A percentile compares a stretch with the other conserved stretches of the same genome.
Evolutionary conservation across 352 stramenopile genomes (phyloP).

Genomic region (Bremia lactucae): DNA sequence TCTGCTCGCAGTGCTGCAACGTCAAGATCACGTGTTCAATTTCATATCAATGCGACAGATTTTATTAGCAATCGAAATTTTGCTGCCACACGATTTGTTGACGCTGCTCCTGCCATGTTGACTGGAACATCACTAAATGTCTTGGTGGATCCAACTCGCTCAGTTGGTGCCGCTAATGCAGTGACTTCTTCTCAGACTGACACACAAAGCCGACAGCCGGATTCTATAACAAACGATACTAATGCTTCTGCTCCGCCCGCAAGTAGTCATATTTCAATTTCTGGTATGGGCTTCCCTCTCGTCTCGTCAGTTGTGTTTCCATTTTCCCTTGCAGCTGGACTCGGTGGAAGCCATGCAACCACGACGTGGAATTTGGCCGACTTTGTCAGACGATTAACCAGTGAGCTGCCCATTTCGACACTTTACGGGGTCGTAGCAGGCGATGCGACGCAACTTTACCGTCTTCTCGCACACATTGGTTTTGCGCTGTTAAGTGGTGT

Average conservation of each 20-base stretch:
- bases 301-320: conserved; percentile 45
- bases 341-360: conserved; percentile 25
- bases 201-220: not conserved
- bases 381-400: conserved; percentile 34
- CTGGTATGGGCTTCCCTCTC: conserved; percentile 26
- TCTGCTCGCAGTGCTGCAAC: conserved; percentile 1
- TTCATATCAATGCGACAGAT: conserved; percentile 14
- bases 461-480: conserved; percentile 44
- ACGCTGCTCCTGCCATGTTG: not conserved
- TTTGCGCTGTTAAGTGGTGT: conserved; percentile 48
- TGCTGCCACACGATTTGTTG: not conserved
- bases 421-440: conserved; percentile 45
- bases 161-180: not conserved
- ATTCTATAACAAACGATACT: conserved; percentile 1
- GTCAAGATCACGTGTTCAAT: conserved; percentile 8
- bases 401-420: conserved; percentile 34
- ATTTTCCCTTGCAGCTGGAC: conserved; percentile 30
- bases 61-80: conserved; percentile 1
- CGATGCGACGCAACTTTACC: conserved; percentile 36
- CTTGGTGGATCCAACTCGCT: conserved; percentile 10
- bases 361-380: conserved; percentile 55
- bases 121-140: conserved; percentile 11
- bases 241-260: conserved; percentile 1
- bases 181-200: not conserved
- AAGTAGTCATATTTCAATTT: conserved; percentile 22